Conservation (phyloP, 2,329 filamentous ascomycete species). For the Amesomyces nigricolor region DNA sequence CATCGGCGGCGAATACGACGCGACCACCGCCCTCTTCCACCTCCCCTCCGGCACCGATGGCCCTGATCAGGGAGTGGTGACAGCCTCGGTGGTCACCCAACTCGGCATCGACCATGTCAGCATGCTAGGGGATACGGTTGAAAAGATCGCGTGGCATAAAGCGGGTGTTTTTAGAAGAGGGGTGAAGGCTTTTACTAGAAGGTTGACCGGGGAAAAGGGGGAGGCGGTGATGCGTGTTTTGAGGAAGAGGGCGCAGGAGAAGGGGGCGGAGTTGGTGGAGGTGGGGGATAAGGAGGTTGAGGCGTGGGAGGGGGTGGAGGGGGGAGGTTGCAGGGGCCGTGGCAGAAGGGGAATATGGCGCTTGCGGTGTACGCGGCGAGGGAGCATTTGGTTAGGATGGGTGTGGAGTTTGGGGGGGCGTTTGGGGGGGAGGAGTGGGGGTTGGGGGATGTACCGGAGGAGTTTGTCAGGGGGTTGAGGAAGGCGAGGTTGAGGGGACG, state of each 20-base stretch:
- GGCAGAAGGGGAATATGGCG: slow-evolving; percentile 55
- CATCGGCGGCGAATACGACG: slow-evolving; percentile 89
- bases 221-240: slow-evolving; percentile 28
- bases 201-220: slow-evolving; percentile 10
- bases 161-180: slow-evolving; percentile 61
- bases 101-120: slow-evolving; percentile 64
- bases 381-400: slow-evolving; percentile 45
- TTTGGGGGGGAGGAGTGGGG: slow-evolving; percentile 19
- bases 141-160: slow-evolving; percentile 69
- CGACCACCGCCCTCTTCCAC: slow-evolving; percentile 64
- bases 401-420: slow-evolving; percentile 14
- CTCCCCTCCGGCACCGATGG: slow-evolving; percentile 43
- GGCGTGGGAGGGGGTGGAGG: slow-evolving; percentile 38
- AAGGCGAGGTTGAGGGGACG: slow-evolving; percentile 66
- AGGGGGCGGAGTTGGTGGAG: slow-evolving; percentile 41
- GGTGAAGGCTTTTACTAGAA: slow-evolving; percentile 29
- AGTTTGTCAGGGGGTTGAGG: slow-evolving; percentile 61
- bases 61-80: slow-evolving; percentile 33
- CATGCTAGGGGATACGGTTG: slow-evolving; percentile 56
- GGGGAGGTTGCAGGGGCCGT: slow-evolving; percentile 42
- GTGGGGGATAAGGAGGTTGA: slow-evolving; percentile 36
- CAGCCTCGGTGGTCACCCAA: slow-evolving; percentile 57
- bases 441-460: slow-evolving; percentile 37
- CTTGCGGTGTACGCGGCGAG: slow-evolving; percentile 51
- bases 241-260: slow-evolving; percentile 50